These are phyloP conservation scores for Sordariomycetes sp. DNA, from an alignment of 2,329 filamentous ascomycete genomes.

Conservation along the genomic window DNA sequence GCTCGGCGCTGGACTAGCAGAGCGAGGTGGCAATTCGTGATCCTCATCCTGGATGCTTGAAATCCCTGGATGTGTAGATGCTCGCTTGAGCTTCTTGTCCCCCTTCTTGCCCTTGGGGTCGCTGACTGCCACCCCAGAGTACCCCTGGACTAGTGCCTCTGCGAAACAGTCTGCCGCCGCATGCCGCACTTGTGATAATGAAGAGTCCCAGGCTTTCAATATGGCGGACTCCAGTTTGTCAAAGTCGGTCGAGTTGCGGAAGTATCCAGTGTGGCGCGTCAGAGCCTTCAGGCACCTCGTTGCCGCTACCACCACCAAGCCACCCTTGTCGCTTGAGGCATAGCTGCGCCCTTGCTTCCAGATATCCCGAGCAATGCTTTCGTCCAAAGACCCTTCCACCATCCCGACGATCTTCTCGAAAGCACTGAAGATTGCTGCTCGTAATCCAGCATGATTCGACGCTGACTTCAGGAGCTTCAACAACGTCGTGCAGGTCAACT, in stretches of 20 bases:
- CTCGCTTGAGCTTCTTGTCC: constrained; percentile 52
- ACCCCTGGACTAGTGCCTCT: constrained; percentile 71
- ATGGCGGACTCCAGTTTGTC: constrained; percentile 75
- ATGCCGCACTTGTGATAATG: constrained; percentile 66
- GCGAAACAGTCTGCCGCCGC: constrained; percentile 81
- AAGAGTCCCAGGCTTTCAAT: constrained; percentile 80
- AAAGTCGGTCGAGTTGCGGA: constrained; percentile 82
- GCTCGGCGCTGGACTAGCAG: constrained; percentile 64
- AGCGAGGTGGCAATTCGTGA: constrained; percentile 54
- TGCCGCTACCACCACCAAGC: constrained; percentile 68
- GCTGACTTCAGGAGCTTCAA: constrained; percentile 74
- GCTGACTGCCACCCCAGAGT: constrained; percentile 39
- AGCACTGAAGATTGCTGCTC: constrained; percentile 67
- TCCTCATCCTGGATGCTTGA: constrained; percentile 62
- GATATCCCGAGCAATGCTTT: constrained; percentile 74
- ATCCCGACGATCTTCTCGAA: constrained; percentile 69
- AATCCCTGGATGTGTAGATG: constrained; percentile 49
- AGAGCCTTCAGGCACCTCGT: constrained; percentile 73
- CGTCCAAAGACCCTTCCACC: constrained; percentile 70
- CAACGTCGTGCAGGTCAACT: constrained; percentile 61
- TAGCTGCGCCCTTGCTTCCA: constrained; percentile 85
- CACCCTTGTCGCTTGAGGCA: constrained; percentile 71
- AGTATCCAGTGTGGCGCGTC: constrained; percentile 65
- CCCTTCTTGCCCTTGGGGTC: constrained; percentile 57
- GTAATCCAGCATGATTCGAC: constrained; percentile 70